Conservation (phyloP, 805 yeast species). For the Myxozyma geophila region DNA sequence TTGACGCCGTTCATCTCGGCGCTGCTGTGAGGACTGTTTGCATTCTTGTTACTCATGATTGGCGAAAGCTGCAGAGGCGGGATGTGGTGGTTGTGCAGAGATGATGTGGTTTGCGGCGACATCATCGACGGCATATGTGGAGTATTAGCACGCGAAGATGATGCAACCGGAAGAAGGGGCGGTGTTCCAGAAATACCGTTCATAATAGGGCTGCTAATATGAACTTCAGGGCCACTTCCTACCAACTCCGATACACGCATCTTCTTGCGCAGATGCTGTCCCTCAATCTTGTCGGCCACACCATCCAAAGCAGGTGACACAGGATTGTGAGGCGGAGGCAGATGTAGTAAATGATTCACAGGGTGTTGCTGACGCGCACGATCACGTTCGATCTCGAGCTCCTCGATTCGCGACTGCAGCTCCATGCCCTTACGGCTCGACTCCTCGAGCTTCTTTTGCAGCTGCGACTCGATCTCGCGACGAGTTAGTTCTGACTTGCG, state of each 20-base stretch:
- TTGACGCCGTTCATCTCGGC: constrained; percentile 7
- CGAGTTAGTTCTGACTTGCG: constrained; percentile 43
- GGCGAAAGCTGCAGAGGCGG: constrained; percentile 34
- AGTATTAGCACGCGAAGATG: constrained; percentile 17
- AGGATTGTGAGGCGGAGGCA: constrained; percentile 30
- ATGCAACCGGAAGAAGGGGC: constrained; percentile 12
- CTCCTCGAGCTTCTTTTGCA: constrained; percentile 35
- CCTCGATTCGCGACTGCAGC: constrained; percentile 28
- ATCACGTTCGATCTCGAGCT: constrained; percentile 31
- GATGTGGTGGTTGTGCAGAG: constrained; percentile 15
- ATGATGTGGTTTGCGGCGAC: constrained; percentile 17
- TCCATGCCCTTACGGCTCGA: constrained; percentile 29
- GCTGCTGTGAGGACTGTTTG: neutral
- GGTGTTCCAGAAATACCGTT: constrained; percentile 12
- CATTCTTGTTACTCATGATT: neutral
- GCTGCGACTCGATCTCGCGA: constrained; percentile 56
- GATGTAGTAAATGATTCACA: constrained; percentile 14
- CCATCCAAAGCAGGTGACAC: constrained; percentile 32
- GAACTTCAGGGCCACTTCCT: constrained; percentile 13
- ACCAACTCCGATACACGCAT: constrained; percentile 31
- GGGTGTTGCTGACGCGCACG: constrained; percentile 17
- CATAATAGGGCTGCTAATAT: constrained; percentile 3
- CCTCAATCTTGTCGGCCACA: constrained; percentile 5
- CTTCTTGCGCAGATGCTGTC: constrained; percentile 30
- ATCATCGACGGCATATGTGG: constrained; percentile 18